Evolutionary conservation across 768 basidiomycete genomes (phyloP).

Genomic region (Pleurotus ostreatus): DNA sequence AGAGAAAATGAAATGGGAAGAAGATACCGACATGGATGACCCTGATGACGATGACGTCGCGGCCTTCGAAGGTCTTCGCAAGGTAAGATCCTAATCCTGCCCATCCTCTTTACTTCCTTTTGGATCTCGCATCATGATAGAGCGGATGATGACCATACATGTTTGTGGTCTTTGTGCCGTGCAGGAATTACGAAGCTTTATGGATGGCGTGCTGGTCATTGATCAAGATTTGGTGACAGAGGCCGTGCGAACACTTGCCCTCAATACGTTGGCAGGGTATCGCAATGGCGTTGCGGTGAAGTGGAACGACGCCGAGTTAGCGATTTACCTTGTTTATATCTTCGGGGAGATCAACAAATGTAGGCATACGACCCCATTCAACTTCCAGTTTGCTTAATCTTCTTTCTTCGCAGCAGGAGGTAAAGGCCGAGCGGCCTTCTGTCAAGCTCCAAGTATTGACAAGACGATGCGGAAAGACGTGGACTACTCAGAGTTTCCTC

Average conservation of each 20-base stretch:
- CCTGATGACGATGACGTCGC: constrained; percentile 84
- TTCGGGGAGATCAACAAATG: constrained; percentile 93
- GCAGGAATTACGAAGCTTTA: constrained; percentile 80
- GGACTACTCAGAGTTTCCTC: constrained; percentile 75
- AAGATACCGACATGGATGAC: constrained; percentile 73
- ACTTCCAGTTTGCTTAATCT: neutral
- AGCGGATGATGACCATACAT: constrained; percentile 12
- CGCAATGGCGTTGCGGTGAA: constrained; percentile 59
- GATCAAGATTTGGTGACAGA: constrained; percentile 83
- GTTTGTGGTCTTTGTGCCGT: constrained; percentile 7
- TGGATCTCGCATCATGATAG: constrained; percentile 13
- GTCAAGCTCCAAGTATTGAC: constrained; percentile 64
- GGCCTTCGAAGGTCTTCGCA: constrained; percentile 82
- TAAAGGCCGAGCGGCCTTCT: constrained; percentile 85
- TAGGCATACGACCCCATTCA: constrained; percentile 28
- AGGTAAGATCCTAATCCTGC: constrained; percentile 42
- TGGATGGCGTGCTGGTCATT: constrained; percentile 83
- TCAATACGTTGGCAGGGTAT: constrained; percentile 72
- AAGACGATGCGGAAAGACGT: constrained; percentile 64
- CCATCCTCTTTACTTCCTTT: neutral
- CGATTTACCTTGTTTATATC: constrained; percentile 88
- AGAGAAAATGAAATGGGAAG: constrained; percentile 89
- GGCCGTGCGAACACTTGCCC: constrained; percentile 67
- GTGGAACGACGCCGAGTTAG: constrained; percentile 94
- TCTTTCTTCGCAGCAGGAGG: constrained; percentile 47